phyloP scores from a whole-genome alignment of 768 basidiomycete species.

The Amanita exitialis region DNA sequence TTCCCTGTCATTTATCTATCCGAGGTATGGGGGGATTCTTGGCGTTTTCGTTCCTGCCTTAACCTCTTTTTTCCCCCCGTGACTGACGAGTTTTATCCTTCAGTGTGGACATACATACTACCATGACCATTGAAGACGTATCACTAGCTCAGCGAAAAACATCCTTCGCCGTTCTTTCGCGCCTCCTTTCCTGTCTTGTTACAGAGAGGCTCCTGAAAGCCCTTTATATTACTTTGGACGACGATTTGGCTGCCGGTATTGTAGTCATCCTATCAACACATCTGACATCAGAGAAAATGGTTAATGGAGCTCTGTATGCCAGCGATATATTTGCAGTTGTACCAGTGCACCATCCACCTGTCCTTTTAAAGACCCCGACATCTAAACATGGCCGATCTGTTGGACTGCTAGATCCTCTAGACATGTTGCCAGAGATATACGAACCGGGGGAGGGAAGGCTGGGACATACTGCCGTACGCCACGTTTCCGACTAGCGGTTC shows the following conservation, averaged over 20 bases:
- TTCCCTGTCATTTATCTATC: too few relatives aligned
- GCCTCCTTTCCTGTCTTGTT: slow-evolving; percentile 38
- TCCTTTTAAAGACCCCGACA: slow-evolving; percentile 20
- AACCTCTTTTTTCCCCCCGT: too few relatives aligned
- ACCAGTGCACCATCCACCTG: slow-evolving; percentile 35
- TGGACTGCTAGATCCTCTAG: slow-evolving; percentile 45
- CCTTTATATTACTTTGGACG: slow-evolving; percentile 25
- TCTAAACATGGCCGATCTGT: slow-evolving; percentile 29
- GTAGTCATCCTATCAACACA: slow-evolving; percentile 28
- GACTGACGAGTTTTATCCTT: too few relatives aligned
- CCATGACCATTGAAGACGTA: neutral
- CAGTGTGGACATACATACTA: too few relatives aligned
- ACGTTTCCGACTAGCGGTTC: too few relatives aligned
- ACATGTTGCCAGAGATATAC: slow-evolving; percentile 39
- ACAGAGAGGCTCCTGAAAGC: slow-evolving; percentile 36
- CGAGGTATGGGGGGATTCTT: too few relatives aligned
- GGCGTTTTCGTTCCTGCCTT: too few relatives aligned
- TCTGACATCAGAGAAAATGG: slow-evolving; percentile 21
- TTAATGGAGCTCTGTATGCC: slow-evolving; percentile 22
- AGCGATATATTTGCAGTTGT: slow-evolving; percentile 38
- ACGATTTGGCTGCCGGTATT: slow-evolving; percentile 20
- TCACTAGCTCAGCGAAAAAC: slow-evolving; percentile 20
- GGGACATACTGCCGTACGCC: slow-evolving; percentile 8
- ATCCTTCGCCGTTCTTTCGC: slow-evolving; percentile 35
- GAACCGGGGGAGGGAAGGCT: slow-evolving; percentile 11